Conservation (phyloP, 192 early-diverging fungal genomes). For the Entomortierella chlamydospora region DNA sequence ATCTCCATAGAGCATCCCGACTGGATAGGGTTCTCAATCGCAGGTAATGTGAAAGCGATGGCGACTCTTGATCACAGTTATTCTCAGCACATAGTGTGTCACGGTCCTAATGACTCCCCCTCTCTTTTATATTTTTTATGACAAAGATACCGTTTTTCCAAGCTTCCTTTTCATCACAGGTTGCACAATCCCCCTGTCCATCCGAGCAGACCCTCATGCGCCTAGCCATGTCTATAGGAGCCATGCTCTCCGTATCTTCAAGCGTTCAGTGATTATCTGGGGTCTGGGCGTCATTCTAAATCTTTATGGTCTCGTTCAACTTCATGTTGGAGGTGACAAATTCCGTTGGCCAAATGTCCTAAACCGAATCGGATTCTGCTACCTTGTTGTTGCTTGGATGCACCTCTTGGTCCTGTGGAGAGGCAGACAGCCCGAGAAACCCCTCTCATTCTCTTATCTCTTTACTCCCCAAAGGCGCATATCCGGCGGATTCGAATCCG, state of each 20-base stretch:
- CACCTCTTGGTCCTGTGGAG: slow-evolving; percentile 34
- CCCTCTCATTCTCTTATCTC: slow-evolving; percentile 18
- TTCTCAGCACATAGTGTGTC: too few species aligned
- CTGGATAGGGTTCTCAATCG: slow-evolving; percentile 62
- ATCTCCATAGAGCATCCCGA: slow-evolving; percentile 46
- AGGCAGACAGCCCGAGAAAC: slow-evolving; percentile 27
- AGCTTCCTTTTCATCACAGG: slow-evolving; percentile 67
- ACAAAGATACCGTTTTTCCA: slow-evolving; percentile 66
- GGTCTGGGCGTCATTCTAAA: slow-evolving; percentile 56
- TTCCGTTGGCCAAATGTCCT: slow-evolving; percentile 61
- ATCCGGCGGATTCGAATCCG: neutral
- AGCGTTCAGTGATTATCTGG: slow-evolving; percentile 53
- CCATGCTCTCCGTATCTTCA: slow-evolving; percentile 33
- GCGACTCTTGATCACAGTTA: neutral
- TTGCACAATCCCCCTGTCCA: slow-evolving; percentile 45
- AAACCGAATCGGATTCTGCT: slow-evolving; percentile 64
- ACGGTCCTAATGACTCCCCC: neutral
- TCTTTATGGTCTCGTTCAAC: slow-evolving; percentile 42
- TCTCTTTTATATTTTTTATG: neutral
- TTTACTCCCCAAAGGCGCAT: neutral
- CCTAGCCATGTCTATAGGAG: slow-evolving; percentile 4
- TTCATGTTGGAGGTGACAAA: slow-evolving; percentile 12
- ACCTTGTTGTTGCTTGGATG: slow-evolving; percentile 51
- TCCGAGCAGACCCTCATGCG: slow-evolving; percentile 24
- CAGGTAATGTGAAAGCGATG: slow-evolving; percentile 25